phyloP scores from a whole-genome alignment of 1,284 basidiomycete species.

The Mycena sp. region DNA sequence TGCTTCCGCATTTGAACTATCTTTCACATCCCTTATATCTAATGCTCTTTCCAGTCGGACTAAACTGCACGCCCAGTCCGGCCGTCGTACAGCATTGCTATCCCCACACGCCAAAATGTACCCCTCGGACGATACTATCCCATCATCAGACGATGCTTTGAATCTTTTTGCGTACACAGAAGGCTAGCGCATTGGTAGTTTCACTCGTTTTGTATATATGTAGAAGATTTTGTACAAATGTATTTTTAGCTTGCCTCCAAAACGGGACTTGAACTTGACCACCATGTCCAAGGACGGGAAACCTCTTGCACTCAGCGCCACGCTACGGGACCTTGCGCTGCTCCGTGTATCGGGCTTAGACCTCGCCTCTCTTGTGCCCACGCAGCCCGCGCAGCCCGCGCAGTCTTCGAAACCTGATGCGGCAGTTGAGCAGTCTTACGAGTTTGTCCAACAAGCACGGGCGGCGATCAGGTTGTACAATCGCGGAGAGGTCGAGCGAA shows the following conservation, averaged over 20 bases:
- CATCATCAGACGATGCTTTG: conserved; percentile 60
- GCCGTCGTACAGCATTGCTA: conserved; percentile 16
- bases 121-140: conserved; percentile 19
- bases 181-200: neutral
- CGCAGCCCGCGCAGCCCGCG: conserved; percentile 35
- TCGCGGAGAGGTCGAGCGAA: conserved; percentile 59
- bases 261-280: conserved; percentile 2
- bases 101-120: neutral
- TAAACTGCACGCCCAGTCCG: conserved; percentile 46
- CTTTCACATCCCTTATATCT: conserved; percentile 53
- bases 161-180: conserved; percentile 57
- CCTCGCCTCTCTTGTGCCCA: conserved; percentile 55
- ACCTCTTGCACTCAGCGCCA: conserved; percentile 67
- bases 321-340: conserved; percentile 78
- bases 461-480: conserved; percentile 65
- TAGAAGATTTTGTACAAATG: neutral
- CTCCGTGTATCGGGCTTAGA: conserved; percentile 71
- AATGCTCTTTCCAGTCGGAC: conserved; percentile 56
- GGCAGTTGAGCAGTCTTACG: conserved; percentile 63
- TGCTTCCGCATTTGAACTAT: conserved; percentile 19
- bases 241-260: conserved; percentile 7
- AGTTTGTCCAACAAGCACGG: conserved; percentile 64
- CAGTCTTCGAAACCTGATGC: conserved; percentile 38
- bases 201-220: conserved; percentile 20
- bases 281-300: conserved; percentile 47